These are phyloP conservation scores for Annulohypoxylon truncatum DNA, from an alignment of 2,329 filamentous ascomycete genomes.

Conservation along the genomic window DNA sequence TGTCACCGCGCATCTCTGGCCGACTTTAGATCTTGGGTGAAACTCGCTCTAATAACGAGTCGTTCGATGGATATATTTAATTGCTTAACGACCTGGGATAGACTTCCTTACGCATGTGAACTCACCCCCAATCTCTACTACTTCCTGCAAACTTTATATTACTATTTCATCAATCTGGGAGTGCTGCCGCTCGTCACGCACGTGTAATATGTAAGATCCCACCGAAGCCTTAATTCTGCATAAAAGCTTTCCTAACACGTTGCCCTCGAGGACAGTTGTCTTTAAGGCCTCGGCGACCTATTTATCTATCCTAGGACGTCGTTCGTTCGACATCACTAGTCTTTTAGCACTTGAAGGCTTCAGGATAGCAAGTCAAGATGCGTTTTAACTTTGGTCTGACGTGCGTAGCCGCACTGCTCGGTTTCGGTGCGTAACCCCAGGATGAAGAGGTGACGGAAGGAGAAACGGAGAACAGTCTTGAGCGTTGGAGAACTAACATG, in stretches of 20 bases:
- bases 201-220: constrained; percentile 32
- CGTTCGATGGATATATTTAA: constrained; percentile 40
- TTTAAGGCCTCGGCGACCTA: background rate
- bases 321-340: background rate
- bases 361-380: constrained; percentile 41
- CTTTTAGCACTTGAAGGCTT: background rate
- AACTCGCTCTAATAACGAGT: constrained; percentile 27
- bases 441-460: background rate
- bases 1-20: constrained; percentile 27
- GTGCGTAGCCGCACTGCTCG: constrained; percentile 40
- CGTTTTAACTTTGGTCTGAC: constrained; percentile 43
- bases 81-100: constrained; percentile 11
- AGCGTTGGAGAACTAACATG: constrained; percentile 13
- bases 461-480: background rate
- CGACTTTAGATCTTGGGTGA: constrained; percentile 24
- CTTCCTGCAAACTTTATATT: constrained; percentile 21
- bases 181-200: constrained; percentile 10
- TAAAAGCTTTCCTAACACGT: constrained; percentile 7
- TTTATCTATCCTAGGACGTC: background rate
- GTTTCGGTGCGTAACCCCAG: constrained; percentile 40
- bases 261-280: constrained; percentile 2
- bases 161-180: background rate
- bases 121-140: constrained; percentile 22
- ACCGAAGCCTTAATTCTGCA: constrained; percentile 3
- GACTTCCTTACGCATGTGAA: constrained; percentile 29